Base-by-base conservation (phyloP, 768 basidiomycete species). In the Aureoboletus auriporus region DNA sequence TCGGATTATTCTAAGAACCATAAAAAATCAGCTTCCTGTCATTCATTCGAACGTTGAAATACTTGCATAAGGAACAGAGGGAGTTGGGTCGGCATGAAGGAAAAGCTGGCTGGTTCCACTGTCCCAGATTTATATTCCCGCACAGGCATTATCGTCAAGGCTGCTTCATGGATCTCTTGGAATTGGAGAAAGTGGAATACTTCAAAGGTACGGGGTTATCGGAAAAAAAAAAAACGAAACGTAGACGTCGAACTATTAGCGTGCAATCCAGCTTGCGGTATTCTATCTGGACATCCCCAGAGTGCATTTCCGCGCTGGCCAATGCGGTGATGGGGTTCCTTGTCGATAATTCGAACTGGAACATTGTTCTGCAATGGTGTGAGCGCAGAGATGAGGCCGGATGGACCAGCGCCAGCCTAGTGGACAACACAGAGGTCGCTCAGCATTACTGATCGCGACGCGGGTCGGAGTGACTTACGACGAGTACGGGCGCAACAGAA, bases 301-400 rank as follows among this genome's bases (percentile, higher is more conserved):
- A 77, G 54, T 1, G 67, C 73, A 4, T 61, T 60, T 6, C 68
- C 72, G 2, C 75, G 70, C 47, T 72, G 69, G 6, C 72, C 72
- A n/a, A 69, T 51, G 11, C 61, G 66, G 9, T 68, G 63, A 1
- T 62, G 44, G 0, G 64, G 55, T 45, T 69, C 70, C 51, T 75
- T 77, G 46, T 82, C 74, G 37, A 82, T 74, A 17, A 83, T 71
- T 16, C 77, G 75, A 6, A 81, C 73, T 7, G 74, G 68, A 13
- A 80, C 61, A 7, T 71, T 69, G 56, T 77, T 77, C 27, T 65
- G 65, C 13, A 75, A 57, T 20, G 73, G 61, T 2, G 62, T 60
- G 7, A 69, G 64, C 4, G 69, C 69, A 16, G 55, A 53, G 28
- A 64, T 56, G 8, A 69, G 59, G 26, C 71, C 68, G 0, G 64